These are phyloP conservation scores for Cytospora chrysosperma DNA, from an alignment of 2,329 filamentous ascomycete genomes.

Conservation along the genomic window DNA sequence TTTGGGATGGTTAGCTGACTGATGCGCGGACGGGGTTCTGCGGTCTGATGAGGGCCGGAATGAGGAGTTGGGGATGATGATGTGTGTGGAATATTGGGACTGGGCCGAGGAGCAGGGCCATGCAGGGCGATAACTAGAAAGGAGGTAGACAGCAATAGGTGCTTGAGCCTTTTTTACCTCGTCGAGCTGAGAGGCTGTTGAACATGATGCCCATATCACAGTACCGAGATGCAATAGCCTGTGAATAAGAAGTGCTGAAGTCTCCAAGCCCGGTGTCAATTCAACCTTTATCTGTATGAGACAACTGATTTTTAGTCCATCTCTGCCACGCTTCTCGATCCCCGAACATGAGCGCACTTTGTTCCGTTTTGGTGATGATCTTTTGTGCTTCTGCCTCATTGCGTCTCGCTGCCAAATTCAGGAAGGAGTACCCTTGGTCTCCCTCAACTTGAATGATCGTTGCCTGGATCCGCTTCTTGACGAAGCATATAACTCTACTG, in stretches of 20 bases:
- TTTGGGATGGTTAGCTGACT: neutral
- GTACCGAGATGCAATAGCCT: neutral
- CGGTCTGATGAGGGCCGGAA: neutral
- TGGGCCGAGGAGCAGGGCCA: neutral
- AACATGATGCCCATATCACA: neutral
- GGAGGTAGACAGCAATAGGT: conserved; percentile 3
- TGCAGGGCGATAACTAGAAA: neutral
- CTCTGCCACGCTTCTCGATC: neutral
- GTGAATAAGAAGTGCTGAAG: too few relatives aligned
- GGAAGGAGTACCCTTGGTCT: neutral
- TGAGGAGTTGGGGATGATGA: neutral
- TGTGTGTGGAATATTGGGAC: neutral
- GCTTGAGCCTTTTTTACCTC: conserved; percentile 1
- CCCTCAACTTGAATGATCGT: neutral
- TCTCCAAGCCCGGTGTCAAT: neutral
- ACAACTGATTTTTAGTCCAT: neutral
- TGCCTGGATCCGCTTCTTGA: neutral
- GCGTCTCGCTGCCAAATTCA: neutral
- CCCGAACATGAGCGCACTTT: neutral
- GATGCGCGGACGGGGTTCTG: neutral
- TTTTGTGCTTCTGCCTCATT: neutral
- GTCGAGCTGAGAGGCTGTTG: neutral
- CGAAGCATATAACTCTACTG: neutral
- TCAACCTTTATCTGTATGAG: neutral
- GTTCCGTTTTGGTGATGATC: neutral